These are phyloP conservation scores for Pseudogymnoascus sp. DNA, from an alignment of 2,329 filamentous ascomycete species.

Conservation along the genomic window DNA sequence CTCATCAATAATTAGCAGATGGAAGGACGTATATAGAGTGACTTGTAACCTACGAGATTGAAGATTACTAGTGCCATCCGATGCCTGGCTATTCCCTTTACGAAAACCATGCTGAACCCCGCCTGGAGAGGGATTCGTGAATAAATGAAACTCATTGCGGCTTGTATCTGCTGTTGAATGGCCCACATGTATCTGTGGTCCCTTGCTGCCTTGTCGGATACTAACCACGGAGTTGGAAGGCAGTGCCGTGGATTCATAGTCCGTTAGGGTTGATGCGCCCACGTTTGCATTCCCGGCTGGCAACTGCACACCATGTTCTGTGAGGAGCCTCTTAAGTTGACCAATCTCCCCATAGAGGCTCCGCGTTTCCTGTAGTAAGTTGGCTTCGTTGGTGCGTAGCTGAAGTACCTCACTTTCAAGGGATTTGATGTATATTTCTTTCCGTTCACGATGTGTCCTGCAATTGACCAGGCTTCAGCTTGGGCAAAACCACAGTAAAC, in stretches of 20 bases:
- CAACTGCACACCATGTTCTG: not conserved
- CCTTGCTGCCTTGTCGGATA: not conserved
- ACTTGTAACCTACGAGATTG: not conserved
- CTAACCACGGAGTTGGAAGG: not conserved
- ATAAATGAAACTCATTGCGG: not conserved
- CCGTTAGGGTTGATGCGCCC: not conserved
- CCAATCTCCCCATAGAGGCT: constrained; percentile 18
- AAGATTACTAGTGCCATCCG: not conserved
- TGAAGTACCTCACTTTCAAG: constrained; percentile 24
- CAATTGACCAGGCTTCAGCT: not conserved
- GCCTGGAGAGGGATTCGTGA: not conserved
- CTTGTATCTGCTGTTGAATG: constrained; percentile 16
- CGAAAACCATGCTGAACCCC: not conserved
- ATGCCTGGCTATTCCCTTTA: not conserved
- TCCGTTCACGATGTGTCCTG: constrained; percentile 28
- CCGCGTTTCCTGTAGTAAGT: constrained; percentile 19
- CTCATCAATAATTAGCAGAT: not conserved
- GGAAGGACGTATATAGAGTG: not conserved
- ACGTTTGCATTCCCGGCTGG: not conserved
- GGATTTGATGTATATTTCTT: constrained; percentile 25
- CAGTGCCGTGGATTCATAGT: constrained; percentile 16
- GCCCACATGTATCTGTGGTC: not conserved
- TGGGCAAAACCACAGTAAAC: not conserved
- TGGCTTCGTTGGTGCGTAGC: constrained; percentile 20
- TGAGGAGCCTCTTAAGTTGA: constrained; percentile 15